Conservation (phyloP, 2,329 filamentous ascomycete species). For the Ilyonectria robusta region DNA sequence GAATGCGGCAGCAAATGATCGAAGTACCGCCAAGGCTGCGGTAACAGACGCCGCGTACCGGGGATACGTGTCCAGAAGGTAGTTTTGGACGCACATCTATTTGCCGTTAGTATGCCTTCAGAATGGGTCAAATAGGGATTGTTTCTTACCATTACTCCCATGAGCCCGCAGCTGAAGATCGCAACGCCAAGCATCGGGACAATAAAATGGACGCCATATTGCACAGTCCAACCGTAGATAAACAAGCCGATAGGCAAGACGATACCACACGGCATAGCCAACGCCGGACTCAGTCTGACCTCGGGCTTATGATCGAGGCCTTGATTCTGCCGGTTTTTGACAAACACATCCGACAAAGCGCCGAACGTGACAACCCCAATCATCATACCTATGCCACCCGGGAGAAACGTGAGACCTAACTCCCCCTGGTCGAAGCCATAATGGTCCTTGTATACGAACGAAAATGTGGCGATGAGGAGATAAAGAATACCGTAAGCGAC, state of each 20-base stretch:
- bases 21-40: constrained; percentile 34
- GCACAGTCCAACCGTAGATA: constrained; percentile 35
- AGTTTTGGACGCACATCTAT: constrained; percentile 63
- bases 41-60: constrained; percentile 37
- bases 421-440: constrained; percentile 70
- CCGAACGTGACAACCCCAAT: constrained; percentile 31
- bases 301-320: constrained; percentile 27
- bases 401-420: constrained; percentile 48
- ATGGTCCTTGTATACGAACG: constrained; percentile 68
- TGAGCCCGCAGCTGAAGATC: constrained; percentile 57
- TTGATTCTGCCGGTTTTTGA: constrained; percentile 20
- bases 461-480: constrained; percentile 62
- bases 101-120: not conserved
- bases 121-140: not conserved
- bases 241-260: constrained; percentile 32
- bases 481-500: constrained; percentile 74
- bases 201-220: constrained; percentile 33
- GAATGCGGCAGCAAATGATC: constrained; percentile 76
- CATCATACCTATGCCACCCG: constrained; percentile 35
- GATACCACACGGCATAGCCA: constrained; percentile 28
- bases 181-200: constrained; percentile 50
- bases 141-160: constrained; percentile 41
- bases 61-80: constrained; percentile 38
- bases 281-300: constrained; percentile 31
- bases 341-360: constrained; percentile 22